Base-by-base conservation (phyloP, 306 rosid genomes). In the Quercus mongolica region DNA sequence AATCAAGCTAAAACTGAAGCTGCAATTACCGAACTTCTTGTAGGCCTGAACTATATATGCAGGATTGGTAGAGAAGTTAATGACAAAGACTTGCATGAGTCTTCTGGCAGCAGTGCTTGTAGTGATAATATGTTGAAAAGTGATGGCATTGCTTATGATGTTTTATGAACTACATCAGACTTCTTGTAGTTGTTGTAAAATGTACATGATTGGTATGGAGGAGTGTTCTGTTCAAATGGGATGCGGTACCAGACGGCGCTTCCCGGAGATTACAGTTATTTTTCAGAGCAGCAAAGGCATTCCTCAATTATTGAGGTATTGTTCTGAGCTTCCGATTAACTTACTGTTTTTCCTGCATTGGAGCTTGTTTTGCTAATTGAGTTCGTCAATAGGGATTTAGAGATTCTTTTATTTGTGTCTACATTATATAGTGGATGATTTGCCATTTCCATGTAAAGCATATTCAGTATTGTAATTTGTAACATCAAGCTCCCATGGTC, bases 1-100 rank as follows among this genome's bases (percentile, higher is more conserved):
- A 80, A 83, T 57, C 90, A 81, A 82, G 80, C 80, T 6, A 92
- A 89, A 79, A 85, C 96, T 31, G 99, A 95, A 85, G 94, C 86
- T 74, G 94, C 93, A 51, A 87, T 95, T 18, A 78, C 80, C 11
- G 94, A 95, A 77, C 91, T 95, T 69, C 93, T 95, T 58, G 88
- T 91, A 73, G 98, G 97, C 80, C 86, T 95, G 5, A 89, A 88
- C 83, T 84, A 89, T 77, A 64, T 91, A 19, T 92, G 88, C 70
- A 82, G 78, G 74, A 56, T 68, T 55, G 54, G 76, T 33, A 58
- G 68, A 65, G 79, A 74, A 56, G 74, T 61, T 56, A 73, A 80
- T 31, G 25, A 62, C 56, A 77, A 61, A 77, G 85, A 84, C 74
- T 15, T 75, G 61, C 11, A 69, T 2, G 83, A 87, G 3, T 65